These are phyloP conservation scores for Tylopilus felleus DNA, from an alignment of 768 basidiomycete species.

Conservation along the genomic window DNA sequence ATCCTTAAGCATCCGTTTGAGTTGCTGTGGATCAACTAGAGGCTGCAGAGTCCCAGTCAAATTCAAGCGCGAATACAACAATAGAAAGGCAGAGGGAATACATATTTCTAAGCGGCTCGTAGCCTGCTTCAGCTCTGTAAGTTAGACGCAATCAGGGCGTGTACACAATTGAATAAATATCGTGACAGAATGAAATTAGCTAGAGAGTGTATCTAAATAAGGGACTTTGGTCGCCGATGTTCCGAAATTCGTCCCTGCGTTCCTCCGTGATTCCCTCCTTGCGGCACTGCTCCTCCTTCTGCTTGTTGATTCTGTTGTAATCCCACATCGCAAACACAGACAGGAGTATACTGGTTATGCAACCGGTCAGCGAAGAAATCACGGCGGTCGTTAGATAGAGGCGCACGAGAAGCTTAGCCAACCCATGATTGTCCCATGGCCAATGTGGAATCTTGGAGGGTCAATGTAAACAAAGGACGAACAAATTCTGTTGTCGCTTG, in stretches of 20 bases:
- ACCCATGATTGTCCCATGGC: slow-evolving; percentile 36
- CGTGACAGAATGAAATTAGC: background rate
- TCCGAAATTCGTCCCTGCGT: slow-evolving; percentile 38
- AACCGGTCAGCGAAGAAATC: slow-evolving; percentile 33
- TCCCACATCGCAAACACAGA: slow-evolving; percentile 45
- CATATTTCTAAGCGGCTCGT: background rate
- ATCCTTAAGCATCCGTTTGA: too few relatives aligned
- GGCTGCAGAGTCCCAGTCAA: background rate
- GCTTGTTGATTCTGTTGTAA: slow-evolving; percentile 47
- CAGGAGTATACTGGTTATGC: slow-evolving; percentile 36
- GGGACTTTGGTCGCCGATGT: slow-evolving; percentile 52
- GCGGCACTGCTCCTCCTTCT: slow-evolving; percentile 42
- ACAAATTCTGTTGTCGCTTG: slow-evolving; percentile 28
- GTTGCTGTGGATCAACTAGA: too few relatives aligned
- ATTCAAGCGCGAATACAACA: background rate
- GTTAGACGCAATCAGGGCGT: background rate
- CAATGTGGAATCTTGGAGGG: slow-evolving; percentile 36
- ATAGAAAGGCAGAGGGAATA: background rate
- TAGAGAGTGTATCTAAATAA: slow-evolving; percentile 44
- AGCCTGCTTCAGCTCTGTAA: background rate
- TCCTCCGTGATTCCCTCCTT: slow-evolving; percentile 40
- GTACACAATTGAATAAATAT: background rate
- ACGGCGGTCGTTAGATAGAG: slow-evolving; percentile 24
- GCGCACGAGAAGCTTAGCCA: slow-evolving; percentile 31
- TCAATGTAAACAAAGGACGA: slow-evolving; percentile 41